Percentiles rank a stretch among this genome's conserved stretches.
Conservation (phyloP, 2,329 filamentous ascomycete genomes). For the Cladophialophora immunda region DNA sequence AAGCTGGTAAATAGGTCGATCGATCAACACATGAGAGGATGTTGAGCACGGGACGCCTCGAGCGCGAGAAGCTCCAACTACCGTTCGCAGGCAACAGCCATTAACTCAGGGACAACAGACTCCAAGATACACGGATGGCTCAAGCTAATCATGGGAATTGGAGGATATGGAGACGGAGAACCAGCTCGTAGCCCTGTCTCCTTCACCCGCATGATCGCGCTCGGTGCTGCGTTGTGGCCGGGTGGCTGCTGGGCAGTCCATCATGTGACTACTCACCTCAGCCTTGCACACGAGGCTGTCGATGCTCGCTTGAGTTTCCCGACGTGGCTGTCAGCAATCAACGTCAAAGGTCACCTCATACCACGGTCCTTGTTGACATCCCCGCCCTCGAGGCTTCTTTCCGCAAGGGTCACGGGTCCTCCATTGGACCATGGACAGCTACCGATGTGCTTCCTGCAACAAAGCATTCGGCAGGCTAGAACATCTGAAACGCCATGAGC, state of each 20-base stretch:
- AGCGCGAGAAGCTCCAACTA: not conserved
- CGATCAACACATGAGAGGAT: not conserved
- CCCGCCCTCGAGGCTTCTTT: too few species aligned
- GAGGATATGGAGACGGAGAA: not conserved
- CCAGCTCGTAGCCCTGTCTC: too few species aligned
- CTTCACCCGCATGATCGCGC: too few species aligned
- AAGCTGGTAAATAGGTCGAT: not conserved
- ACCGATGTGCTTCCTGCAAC: constrained; percentile 47
- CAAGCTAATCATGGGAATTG: not conserved
- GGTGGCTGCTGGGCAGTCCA: too few species aligned
- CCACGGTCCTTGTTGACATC: too few species aligned
- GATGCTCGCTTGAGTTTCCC: too few species aligned
- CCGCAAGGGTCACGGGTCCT: too few species aligned
- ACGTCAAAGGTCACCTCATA: too few species aligned
- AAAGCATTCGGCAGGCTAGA: constrained; percentile 52
- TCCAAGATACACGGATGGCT: not conserved
- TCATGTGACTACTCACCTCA: too few species aligned
- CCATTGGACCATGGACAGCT: constrained; percentile 1
- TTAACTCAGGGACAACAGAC: not conserved
- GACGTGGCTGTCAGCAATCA: too few species aligned
- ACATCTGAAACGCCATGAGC: constrained; percentile 53
- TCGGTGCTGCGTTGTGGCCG: too few species aligned
- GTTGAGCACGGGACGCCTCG: not conserved
- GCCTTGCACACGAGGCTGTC: too few species aligned
- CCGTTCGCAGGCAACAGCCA: not conserved